Conservation (phyloP, 371 early-diverging fungal genomes). For the Vairimorpha necatrix region DNA sequence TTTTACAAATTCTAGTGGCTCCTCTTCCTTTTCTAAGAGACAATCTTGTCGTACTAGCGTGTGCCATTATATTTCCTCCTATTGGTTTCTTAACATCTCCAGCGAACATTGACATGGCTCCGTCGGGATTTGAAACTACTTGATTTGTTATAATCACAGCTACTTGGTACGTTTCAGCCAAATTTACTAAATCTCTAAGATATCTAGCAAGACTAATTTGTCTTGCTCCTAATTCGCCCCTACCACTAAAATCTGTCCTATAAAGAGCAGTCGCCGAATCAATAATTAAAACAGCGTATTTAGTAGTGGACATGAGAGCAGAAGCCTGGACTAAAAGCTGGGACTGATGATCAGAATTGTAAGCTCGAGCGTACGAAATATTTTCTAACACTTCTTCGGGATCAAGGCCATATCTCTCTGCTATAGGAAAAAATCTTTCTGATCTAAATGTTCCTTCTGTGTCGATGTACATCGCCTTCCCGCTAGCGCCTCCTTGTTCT, state of each 20-base stretch:
- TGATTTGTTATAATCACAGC: constrained; percentile 96
- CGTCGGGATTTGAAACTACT: constrained; percentile 92
- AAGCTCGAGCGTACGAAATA: constrained; percentile 88
- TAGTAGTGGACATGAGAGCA: constrained; percentile 86
- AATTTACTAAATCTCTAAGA: constrained; percentile 75
- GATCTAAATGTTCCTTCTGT: constrained; percentile 98
- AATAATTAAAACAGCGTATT: constrained; percentile 81
- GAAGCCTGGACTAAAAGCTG: constrained; percentile 80
- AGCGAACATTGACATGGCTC: constrained; percentile 78
- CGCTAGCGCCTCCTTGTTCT: constrained; percentile 82
- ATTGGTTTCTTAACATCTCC: constrained; percentile 92
- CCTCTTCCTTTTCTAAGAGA: constrained; percentile 68
- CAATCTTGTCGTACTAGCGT: constrained; percentile 74
- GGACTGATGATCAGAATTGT: constrained; percentile 92
- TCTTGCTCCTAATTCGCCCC: constrained; percentile 90
- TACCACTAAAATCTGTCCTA: constrained; percentile 90
- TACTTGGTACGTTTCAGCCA: constrained; percentile 87
- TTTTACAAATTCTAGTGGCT: constrained; percentile 69
- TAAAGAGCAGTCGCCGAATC: constrained; percentile 92
- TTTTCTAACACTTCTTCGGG: constrained; percentile 83
- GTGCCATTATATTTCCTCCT: constrained; percentile 95
- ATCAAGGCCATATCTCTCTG: constrained; percentile 80
- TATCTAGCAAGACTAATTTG: constrained; percentile 92
- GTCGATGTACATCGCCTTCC: constrained; percentile 93
- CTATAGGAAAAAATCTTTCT: constrained; percentile 76